phyloP scores from a whole-genome alignment of 2,329 filamentous ascomycete species.

The Ceratocystis huliohia region DNA sequence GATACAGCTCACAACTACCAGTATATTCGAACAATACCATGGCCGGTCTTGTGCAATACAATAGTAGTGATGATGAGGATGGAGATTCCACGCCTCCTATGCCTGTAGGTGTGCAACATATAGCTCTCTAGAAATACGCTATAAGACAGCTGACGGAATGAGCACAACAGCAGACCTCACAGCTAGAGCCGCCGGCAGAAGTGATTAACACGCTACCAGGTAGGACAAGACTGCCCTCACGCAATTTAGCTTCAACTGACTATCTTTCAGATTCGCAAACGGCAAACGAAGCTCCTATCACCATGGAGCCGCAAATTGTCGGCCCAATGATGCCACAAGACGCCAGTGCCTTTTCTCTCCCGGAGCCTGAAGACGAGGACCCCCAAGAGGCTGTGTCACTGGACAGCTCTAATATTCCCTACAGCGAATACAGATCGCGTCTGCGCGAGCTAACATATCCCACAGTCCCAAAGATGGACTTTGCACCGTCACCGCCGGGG shows the following conservation, averaged over 20 bases:
- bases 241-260: not conserved
- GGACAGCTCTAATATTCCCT: constrained; percentile 43
- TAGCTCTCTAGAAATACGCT: not conserved
- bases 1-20: not conserved
- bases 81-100: constrained; percentile 23
- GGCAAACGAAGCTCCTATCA: not conserved
- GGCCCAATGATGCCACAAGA: constrained; percentile 20
- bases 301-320: constrained; percentile 11
- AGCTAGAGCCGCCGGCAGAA: not conserved
- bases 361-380: constrained; percentile 23
- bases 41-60: constrained; percentile 39
- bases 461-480: constrained; percentile 55
- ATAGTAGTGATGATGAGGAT: constrained; percentile 41
- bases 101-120: constrained; percentile 8
- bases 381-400: not conserved
- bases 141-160: not conserved
- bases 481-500: constrained; percentile 59
- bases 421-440: constrained; percentile 50
- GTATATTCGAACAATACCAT: constrained; percentile 23
- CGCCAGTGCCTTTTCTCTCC: constrained; percentile 11
- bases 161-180: not conserved
- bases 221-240: not conserved
- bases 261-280: not conserved
- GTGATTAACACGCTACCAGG: not conserved
- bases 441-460: constrained; percentile 64